Evolutionary conservation across 2,329 filamentous ascomycete species (phyloP), one percentile per base, ranked within the genome.

Genomic region (Ascochyta rabiei): DNA sequence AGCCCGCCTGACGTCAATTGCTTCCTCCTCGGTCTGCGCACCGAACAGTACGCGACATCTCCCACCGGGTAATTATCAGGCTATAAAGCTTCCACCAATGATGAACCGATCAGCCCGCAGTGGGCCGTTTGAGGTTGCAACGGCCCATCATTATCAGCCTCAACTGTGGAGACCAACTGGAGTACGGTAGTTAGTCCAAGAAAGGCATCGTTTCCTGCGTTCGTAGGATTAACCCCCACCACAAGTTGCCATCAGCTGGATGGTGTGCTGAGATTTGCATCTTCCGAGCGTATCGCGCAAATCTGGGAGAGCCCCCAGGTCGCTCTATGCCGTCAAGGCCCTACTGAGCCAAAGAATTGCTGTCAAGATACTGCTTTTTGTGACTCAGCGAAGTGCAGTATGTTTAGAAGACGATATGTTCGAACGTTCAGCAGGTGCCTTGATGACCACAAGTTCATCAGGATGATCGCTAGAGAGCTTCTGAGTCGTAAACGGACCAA

Each of bases 1-100:
- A 62, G 31, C 37, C 43, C 35, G 26, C 38, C 50, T 57, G 45
- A 60, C 60, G 55, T 60, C 60, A 62, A 49, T 41, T 38, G 52
- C 46, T n/a, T 19, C 40, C 24, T 44, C 54, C 24, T 44, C 54
- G 54, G 41, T 37, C 54, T 26, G 53, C 40, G 40, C 40, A 51
- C 49, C 49, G 45, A 57, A 38, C 30, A 57, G 41, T 5, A 49
- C 41, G 49, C 43, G 48, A 46, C 54, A 45, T 49, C 46, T 45
- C 33, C 53, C 53, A 52, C 53, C 48, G 53, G 48, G n/a, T 53
- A 47, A 46, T 49, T 23, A 21, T 2, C 24, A 40, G 34, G 43
- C 28, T 15, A 18, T 18, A 6, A 10, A 10, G 24, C 30, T 6
- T 48, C 54, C 54, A 49, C 54, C 54, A 49, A 57, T 53, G 6